Conservation (phyloP, 2,329 filamentous ascomycete genomes). For the Claviceps monticola region DNA sequence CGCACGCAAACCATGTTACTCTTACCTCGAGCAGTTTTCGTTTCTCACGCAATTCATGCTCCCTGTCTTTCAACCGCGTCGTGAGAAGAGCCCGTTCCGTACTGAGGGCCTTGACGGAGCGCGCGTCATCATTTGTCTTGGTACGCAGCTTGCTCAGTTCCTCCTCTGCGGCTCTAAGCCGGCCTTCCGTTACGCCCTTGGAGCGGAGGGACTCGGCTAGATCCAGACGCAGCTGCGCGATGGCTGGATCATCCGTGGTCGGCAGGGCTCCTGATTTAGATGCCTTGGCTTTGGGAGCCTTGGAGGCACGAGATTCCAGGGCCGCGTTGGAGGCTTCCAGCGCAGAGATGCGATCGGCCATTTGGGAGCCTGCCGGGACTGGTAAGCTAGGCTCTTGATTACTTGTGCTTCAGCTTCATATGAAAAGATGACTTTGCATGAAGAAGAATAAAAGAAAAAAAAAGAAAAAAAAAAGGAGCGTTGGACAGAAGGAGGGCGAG, state of each 20-base stretch:
- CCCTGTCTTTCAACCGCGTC: constrained; percentile 60
- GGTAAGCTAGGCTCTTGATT: constrained; percentile 9
- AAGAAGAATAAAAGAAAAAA: not conserved
- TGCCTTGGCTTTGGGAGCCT: constrained; percentile 5
- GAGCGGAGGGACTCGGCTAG: constrained; percentile 65
- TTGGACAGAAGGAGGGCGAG: not conserved
- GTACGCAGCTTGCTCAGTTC: constrained; percentile 51
- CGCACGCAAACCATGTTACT: not conserved
- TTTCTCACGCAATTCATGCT: constrained; percentile 77
- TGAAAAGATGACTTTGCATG: not conserved
- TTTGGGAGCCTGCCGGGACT: constrained; percentile 39
- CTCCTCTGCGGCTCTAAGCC: constrained; percentile 46
- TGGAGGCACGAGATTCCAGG: constrained; percentile 16
- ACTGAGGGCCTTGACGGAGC: constrained; percentile 47
- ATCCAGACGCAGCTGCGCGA: constrained; percentile 48
- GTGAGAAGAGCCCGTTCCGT: constrained; percentile 47
- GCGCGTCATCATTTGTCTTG: constrained; percentile 44
- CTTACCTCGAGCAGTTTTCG: constrained; percentile 62
- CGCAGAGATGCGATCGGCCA: constrained; percentile 52
- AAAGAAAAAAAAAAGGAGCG: not conserved
- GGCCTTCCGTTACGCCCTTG: constrained; percentile 51
- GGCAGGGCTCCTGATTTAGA: constrained; percentile 6
- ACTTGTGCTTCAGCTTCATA: not conserved
- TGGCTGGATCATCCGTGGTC: constrained; percentile 17
- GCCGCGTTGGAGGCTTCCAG: constrained; percentile 44